Evolutionary conservation across 1,284 basidiomycete genomes (phyloP).

Genomic region (Naganishia cerealis): DNA sequence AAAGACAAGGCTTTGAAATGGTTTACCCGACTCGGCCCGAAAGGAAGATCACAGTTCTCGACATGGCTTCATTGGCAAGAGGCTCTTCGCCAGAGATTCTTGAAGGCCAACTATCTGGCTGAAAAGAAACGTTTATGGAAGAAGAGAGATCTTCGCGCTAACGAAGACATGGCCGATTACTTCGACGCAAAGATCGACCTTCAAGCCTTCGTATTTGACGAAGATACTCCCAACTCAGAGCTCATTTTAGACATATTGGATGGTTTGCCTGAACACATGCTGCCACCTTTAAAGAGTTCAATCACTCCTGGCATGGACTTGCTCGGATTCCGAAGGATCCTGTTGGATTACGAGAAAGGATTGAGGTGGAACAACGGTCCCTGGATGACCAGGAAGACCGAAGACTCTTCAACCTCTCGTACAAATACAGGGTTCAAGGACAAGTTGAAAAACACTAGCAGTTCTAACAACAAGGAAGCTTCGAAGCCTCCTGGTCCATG

Average conservation of each 20-base stretch:
- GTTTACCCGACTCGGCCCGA: constrained; percentile 11
- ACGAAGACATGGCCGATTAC: constrained; percentile 20
- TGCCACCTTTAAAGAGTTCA: constrained; percentile 4
- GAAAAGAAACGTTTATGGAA: constrained; percentile 8
- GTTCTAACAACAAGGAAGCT: neutral
- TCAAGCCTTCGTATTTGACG: constrained; percentile 20
- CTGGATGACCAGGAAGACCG: neutral
- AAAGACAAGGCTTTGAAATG: constrained; percentile 11
- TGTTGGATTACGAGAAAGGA: constrained; percentile 14
- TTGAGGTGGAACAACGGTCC: constrained; percentile 6
- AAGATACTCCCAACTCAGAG: constrained; percentile 3
- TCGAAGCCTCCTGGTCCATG: neutral
- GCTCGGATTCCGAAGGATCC: constrained; percentile 3
- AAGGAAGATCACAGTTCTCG: neutral
- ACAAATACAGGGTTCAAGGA: neutral
- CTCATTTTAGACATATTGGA: neutral
- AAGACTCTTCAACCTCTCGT: neutral
- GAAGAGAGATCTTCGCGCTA: constrained; percentile 6
- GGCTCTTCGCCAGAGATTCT: constrained; percentile 15
- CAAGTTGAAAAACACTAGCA: neutral
- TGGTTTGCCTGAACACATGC: neutral
- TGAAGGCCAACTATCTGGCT: constrained; percentile 12
- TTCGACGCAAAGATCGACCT: constrained; percentile 18
- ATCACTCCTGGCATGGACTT: constrained; percentile 14
- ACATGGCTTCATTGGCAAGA: constrained; percentile 25